Percentiles rank a stretch among this genome's conserved stretches.
Conservation (phyloP, 345 rosid genomes). For the Arabidopsis thaliana region TAIR10.1 NC_003071.7:6467001-6467500, state of each 20-base stretch:
- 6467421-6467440: no score
- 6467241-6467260: background rate
- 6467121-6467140: slow-evolving; percentile 37
- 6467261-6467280: no score
- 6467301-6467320: no score
- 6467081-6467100: background rate
- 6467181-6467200: slow-evolving; percentile 39
- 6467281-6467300: no score
- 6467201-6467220: slow-evolving; percentile 36
- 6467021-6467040: background rate
- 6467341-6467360: no score
- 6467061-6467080: slow-evolving; percentile 25
- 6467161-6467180: slow-evolving; percentile 40
- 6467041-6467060: slow-evolving; percentile 21
- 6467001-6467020: slow-evolving; percentile 25
- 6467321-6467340: no score
- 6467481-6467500: no score
- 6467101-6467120: background rate
- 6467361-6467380: no score
- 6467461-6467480: no score
- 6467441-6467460: no score
- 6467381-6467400: no score
- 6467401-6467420: no score
- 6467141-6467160: slow-evolving; percentile 46
- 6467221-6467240: slow-evolving; percentile 21